A percentile compares a stretch with the other conserved stretches of the same genome.
These are phyloP conservation scores for Verbascum thapsus DNA, from an alignment of 257 asterid genomes.

Conservation along the genomic window DNA sequence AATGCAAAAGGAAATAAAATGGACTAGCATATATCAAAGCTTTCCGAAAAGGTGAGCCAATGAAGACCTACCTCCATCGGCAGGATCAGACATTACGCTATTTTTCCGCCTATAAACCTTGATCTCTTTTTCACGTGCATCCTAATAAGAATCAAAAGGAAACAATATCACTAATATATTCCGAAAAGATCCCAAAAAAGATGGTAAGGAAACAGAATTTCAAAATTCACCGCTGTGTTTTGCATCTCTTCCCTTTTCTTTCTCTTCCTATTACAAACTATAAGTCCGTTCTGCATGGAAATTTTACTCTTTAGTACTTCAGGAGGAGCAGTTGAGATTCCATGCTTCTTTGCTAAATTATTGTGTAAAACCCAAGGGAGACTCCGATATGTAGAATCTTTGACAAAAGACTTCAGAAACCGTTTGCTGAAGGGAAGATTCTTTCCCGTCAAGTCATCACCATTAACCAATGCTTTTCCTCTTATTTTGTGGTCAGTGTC, in stretches of 20 bases:
- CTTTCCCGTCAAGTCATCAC: conserved; percentile 60
- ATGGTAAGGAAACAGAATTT: conserved; percentile 23
- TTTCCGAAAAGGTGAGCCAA: background rate
- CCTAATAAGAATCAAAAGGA: conserved; percentile 42
- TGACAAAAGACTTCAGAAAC: conserved; percentile 79
- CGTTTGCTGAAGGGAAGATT: conserved; percentile 73
- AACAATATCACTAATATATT: conserved; percentile 24
- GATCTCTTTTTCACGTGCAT: conserved; percentile 42
- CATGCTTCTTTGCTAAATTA: conserved; percentile 70
- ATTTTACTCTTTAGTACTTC: conserved; percentile 48
- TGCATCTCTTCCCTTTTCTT: conserved; percentile 62
- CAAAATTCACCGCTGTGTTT: conserved; percentile 48
- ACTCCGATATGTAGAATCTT: conserved; percentile 82
- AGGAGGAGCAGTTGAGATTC: conserved; percentile 71
- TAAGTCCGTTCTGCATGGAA: conserved; percentile 65
- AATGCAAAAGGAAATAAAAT: background rate
- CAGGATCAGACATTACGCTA: conserved; percentile 31
- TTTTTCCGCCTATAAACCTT: conserved; percentile 49
- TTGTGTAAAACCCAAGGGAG: conserved; percentile 94
- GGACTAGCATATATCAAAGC: conserved; percentile 5
- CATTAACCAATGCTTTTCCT: conserved; percentile 54
- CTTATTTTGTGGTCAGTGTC: conserved; percentile 51
- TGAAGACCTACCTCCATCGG: conserved; percentile 40
- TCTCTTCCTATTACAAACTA: conserved; percentile 70
- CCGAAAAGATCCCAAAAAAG: conserved; percentile 23